Conservation (phyloP, 148 eudicot species). For the Dianthus caryophyllus region DNA sequence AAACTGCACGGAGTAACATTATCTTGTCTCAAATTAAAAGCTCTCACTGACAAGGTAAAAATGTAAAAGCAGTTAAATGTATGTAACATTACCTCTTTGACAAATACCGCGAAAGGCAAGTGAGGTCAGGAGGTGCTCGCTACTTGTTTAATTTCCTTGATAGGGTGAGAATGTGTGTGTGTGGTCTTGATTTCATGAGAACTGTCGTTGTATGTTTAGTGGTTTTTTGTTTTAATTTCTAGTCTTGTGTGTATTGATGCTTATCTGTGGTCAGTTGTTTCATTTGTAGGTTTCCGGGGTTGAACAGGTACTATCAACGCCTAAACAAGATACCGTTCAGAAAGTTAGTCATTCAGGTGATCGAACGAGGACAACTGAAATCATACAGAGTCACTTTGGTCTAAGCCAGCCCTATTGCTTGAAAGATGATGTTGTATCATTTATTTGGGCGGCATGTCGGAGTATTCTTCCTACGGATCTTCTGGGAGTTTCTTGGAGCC, state of each 20-base stretch:
- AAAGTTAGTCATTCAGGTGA: conserved; percentile 11
- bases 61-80: neutral
- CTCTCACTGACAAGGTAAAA: no score
- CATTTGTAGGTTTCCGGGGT: conserved; percentile 14
- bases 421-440: conserved; percentile 62
- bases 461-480: conserved; percentile 57
- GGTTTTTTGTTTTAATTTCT: neutral
- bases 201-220: neutral
- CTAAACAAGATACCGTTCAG: conserved; percentile 12
- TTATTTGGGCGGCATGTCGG: conserved; percentile 86
- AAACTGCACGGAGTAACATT: neutral
- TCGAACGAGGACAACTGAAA: conserved; percentile 16
- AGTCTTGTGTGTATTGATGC: neutral
- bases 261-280: neutral
- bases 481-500: conserved; percentile 53
- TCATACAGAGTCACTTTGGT: conserved; percentile 30
- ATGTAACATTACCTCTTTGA: neutral
- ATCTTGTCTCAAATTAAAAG: neutral
- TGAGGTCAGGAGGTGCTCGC: no score
- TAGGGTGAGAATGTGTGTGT: neutral
- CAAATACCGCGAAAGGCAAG: neutral
- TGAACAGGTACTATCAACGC: conserved; percentile 6
- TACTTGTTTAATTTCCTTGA: neutral
- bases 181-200: neutral
- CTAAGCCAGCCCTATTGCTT: conserved; percentile 42